Conservation (phyloP, 108 stramenopile genomes). For the Cyclotella choctawhatcheeana region DNA sequence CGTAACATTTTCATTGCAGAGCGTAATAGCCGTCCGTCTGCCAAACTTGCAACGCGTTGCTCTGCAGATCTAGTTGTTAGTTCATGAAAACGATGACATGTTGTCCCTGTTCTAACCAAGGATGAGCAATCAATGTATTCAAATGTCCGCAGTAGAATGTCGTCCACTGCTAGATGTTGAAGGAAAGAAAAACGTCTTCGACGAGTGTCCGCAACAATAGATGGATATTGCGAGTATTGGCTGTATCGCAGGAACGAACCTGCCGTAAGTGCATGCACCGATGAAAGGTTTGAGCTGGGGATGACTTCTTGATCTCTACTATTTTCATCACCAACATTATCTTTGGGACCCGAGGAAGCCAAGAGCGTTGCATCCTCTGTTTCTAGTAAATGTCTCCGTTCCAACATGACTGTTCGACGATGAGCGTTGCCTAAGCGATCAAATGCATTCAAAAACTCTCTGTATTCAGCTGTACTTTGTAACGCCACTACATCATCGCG, state of each 20-base stretch:
- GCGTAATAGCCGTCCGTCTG: constrained; percentile 55
- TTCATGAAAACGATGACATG: constrained; percentile 72
- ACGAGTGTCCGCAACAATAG: background rate
- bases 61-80: constrained; percentile 59
- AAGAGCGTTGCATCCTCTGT: constrained; percentile 22
- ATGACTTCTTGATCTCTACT: background rate
- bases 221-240: background rate
- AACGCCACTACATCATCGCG: constrained; percentile 66
- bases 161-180: constrained; percentile 70
- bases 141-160: constrained; percentile 69
- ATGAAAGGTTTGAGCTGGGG: background rate
- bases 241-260: background rate
- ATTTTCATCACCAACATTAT: too few relatives aligned
- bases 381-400: constrained; percentile 37
- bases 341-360: constrained; percentile 1
- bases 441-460: constrained; percentile 66
- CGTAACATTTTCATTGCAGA: constrained; percentile 70
- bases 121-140: constrained; percentile 74
- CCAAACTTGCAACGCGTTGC: constrained; percentile 61
- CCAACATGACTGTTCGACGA: constrained; percentile 56
- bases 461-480: constrained; percentile 66
- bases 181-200: constrained; percentile 57
- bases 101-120: constrained; percentile 59
- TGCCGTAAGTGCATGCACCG: background rate
- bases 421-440: constrained; percentile 65